phyloP scores from a whole-genome alignment of 139 green algal species.

The Chlorella sp. region DNA sequence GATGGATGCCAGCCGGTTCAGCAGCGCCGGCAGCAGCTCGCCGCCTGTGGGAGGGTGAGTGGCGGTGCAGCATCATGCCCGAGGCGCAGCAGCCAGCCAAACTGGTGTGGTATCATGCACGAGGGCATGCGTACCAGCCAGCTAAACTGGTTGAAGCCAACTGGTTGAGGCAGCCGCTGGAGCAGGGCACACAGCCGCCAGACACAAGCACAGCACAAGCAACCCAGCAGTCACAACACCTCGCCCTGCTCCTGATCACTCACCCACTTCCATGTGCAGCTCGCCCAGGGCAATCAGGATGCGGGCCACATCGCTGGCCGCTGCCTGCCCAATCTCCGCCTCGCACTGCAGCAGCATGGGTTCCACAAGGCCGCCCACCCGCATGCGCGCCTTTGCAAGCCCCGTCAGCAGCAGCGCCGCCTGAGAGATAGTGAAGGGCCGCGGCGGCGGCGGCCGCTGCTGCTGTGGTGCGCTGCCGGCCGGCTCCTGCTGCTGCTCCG shows the following conservation, averaged over 20 bases:
- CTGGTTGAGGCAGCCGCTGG: no score
- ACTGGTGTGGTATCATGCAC: no score
- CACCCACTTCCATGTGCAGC: conserved; percentile 18
- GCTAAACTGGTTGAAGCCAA: no score
- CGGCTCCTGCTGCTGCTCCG: not conserved
- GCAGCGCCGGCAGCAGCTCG: not conserved
- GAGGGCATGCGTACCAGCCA: no score
- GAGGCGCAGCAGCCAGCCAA: no score
- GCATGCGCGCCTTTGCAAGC: conserved; percentile 3
- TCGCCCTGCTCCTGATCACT: not conserved
- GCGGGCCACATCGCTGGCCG: conserved; percentile 11
- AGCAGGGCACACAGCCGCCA: not conserved
- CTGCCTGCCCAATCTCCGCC: not conserved
- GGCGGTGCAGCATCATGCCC: no score
- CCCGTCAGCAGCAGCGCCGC: conserved; percentile 27
- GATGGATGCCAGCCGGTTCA: not conserved
- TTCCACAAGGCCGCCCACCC: conserved; percentile 11
- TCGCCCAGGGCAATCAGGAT: conserved; percentile 25
- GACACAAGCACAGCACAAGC: not conserved
- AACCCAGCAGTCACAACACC: not conserved
- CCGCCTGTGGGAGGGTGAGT: not conserved
- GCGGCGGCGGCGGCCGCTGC: not conserved
- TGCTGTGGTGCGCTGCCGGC: not conserved
- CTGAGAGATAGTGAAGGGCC: not conserved
- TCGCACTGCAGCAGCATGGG: conserved; percentile 12